Percentiles rank a stretch among this genome's conserved stretches.
phyloP scores from a whole-genome alignment of 2,329 filamentous ascomycete species.

The Apiospora rasikravindrae region DNA sequence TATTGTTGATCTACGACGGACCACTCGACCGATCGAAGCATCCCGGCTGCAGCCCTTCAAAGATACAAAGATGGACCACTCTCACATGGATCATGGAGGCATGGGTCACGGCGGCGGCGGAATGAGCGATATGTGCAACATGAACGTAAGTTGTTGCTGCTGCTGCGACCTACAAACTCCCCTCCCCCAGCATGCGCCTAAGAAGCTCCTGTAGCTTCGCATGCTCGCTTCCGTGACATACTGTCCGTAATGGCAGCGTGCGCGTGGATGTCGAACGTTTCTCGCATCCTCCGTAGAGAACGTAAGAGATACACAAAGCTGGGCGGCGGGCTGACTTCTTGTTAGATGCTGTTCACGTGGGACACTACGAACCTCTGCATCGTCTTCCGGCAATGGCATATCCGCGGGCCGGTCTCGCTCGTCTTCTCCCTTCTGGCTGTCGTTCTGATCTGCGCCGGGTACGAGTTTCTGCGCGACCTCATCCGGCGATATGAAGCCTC shows the following conservation, averaged over 20 bases:
- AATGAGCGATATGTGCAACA: slow-evolving; percentile 77
- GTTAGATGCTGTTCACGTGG: slow-evolving; percentile 98
- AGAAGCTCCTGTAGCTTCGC: background rate
- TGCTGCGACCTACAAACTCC: background rate
- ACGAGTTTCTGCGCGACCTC: slow-evolving; percentile 83
- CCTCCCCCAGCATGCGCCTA: background rate
- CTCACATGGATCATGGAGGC: slow-evolving; percentile 51
- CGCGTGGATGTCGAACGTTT: too few relatives aligned
- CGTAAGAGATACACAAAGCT: too few relatives aligned
- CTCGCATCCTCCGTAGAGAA: too few relatives aligned
- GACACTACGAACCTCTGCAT: slow-evolving; percentile 93
- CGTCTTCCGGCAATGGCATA: slow-evolving; percentile 89
- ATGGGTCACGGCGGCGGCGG: slow-evolving; percentile 57
- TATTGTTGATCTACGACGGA: background rate
- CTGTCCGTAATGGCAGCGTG: too few relatives aligned
- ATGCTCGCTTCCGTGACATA: too few relatives aligned
- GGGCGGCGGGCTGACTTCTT: background rate
- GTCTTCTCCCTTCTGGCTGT: slow-evolving; percentile 83
- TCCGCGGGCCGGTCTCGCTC: slow-evolving; percentile 75
- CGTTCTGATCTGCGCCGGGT: slow-evolving; percentile 84
- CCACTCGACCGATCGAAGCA: background rate
- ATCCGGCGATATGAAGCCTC: slow-evolving; percentile 77
- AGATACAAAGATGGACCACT: slow-evolving; percentile 42
- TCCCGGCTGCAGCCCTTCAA: background rate
- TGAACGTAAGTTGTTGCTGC: slow-evolving; percentile 76